Evolutionary conservation across 306 rosid species (phyloP).

Genomic region (Fragaria vesca): DNA sequence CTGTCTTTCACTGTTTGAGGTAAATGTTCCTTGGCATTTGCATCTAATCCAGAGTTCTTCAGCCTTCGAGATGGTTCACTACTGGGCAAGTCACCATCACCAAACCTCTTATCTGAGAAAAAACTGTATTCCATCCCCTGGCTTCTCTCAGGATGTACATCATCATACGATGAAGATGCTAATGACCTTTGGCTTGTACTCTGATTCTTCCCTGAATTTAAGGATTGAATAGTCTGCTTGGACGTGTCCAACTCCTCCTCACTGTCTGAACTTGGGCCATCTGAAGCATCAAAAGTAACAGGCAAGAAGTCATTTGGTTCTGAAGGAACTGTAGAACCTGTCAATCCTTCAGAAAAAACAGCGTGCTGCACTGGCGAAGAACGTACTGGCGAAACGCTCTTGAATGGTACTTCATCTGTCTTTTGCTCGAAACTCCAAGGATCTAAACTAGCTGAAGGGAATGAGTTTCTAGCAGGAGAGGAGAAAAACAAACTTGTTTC

Average conservation of each 20-base stretch:
- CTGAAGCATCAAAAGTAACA: slow-evolving; percentile 76
- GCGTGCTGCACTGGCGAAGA: slow-evolving; percentile 23
- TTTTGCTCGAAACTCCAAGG: slow-evolving; percentile 46
- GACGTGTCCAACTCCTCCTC: slow-evolving; percentile 50
- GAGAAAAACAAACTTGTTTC: slow-evolving; percentile 44
- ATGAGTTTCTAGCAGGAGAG: slow-evolving; percentile 41
- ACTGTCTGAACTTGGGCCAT: slow-evolving; percentile 63
- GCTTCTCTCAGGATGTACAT: slow-evolving; percentile 33
- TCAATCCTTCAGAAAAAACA: slow-evolving; percentile 44
- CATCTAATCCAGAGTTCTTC: slow-evolving; percentile 30
- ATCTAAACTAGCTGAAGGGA: slow-evolving; percentile 35
- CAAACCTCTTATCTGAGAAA: slow-evolving; percentile 31
- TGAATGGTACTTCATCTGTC: slow-evolving; percentile 36
- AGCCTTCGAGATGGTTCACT: slow-evolving; percentile 32
- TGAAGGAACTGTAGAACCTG: slow-evolving; percentile 41
- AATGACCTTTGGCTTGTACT: slow-evolving; percentile 35
- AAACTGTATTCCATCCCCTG: slow-evolving; percentile 24
- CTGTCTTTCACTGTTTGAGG: slow-evolving; percentile 32
- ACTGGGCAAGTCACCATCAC: slow-evolving; percentile 29
- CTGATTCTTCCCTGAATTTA: slow-evolving; percentile 33
- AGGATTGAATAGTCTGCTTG: slow-evolving; percentile 15
- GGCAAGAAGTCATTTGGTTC: slow-evolving; percentile 46
- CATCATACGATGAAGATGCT: slow-evolving; percentile 46
- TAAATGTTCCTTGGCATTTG: slow-evolving; percentile 24
- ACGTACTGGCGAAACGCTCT: slow-evolving; percentile 36